Evolutionary conservation across 2,329 filamentous ascomycete species (phyloP).

Genomic region (Sordariomycetes sp.): DNA sequence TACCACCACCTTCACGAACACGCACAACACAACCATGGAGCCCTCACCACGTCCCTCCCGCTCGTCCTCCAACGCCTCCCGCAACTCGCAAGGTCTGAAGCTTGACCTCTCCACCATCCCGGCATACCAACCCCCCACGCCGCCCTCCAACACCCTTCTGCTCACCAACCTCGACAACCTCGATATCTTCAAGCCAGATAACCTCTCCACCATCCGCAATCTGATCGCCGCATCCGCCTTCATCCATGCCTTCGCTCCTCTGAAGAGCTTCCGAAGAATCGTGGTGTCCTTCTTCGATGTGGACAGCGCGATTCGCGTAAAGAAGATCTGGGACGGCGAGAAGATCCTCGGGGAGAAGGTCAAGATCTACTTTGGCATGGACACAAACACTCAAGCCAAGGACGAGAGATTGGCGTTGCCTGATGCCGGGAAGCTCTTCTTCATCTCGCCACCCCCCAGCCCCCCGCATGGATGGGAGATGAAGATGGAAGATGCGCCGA

Average conservation of each 20-base stretch:
- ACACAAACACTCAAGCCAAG: slow-evolving; percentile 44
- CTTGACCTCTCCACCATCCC: slow-evolving; percentile 69
- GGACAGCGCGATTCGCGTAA: slow-evolving; percentile 61
- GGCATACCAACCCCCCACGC: slow-evolving; percentile 59
- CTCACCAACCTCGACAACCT: slow-evolving; percentile 70
- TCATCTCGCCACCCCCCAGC: slow-evolving; percentile 61
- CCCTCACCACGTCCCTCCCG: slow-evolving; percentile 26
- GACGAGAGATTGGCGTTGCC: slow-evolving; percentile 56
- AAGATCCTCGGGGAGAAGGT: slow-evolving; percentile 60
- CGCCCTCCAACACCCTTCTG: slow-evolving; percentile 74
- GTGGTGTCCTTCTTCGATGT: slow-evolving; percentile 68
- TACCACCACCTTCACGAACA: not conserved
- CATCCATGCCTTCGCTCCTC: slow-evolving; percentile 69
- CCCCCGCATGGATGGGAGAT: slow-evolving; percentile 63
- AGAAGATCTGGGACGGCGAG: slow-evolving; percentile 66
- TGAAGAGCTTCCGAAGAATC: slow-evolving; percentile 77
- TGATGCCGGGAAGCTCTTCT: slow-evolving; percentile 63
- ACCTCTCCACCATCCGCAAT: slow-evolving; percentile 63
- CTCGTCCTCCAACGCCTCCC: slow-evolving; percentile 36
- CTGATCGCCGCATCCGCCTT: slow-evolving; percentile 61
- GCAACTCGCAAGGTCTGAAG: slow-evolving; percentile 46
- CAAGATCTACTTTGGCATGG: slow-evolving; percentile 60
- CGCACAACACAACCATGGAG: slow-evolving; percentile 25
- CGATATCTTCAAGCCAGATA: slow-evolving; percentile 66
- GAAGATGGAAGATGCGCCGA: slow-evolving; percentile 58